These are phyloP conservation scores for Stentor coeruleus DNA, from an alignment of 73 alveolate species.

Conservation along the genomic window DNA sequence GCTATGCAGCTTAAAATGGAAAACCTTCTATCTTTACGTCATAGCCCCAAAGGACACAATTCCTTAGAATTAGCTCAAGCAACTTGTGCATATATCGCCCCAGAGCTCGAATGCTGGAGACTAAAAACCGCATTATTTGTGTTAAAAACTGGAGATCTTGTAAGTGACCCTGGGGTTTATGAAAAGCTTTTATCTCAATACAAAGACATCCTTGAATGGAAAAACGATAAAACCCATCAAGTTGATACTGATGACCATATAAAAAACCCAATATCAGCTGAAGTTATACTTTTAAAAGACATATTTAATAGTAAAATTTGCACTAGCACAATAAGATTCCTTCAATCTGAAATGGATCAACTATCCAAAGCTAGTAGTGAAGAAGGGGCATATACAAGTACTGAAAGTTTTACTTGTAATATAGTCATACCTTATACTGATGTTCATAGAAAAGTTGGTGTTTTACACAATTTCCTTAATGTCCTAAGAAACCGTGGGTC, in stretches of 20 bases:
- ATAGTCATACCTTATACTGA: background rate
- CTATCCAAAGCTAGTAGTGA: background rate
- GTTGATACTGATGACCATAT: background rate
- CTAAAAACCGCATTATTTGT: background rate
- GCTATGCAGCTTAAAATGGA: background rate
- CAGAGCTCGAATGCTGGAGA: slow-evolving; percentile 15
- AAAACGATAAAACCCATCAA: background rate
- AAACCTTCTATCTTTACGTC: background rate
- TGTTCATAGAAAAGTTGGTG: background rate
- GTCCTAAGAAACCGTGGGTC: slow-evolving; percentile 10
- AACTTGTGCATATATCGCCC: background rate
- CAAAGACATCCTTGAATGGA: slow-evolving; percentile 11
- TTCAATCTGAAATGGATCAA: background rate
- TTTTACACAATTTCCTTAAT: background rate
- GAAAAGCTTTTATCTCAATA: slow-evolving; percentile 7
- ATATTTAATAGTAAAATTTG: background rate
- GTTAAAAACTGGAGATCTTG: slow-evolving; percentile 1
- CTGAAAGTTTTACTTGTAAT: slow-evolving; percentile 1
- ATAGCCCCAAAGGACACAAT: background rate
- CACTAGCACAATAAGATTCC: background rate
- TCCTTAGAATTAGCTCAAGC: slow-evolving; percentile 7
- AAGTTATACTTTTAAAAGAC: slow-evolving; percentile 1
- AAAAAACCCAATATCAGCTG: background rate
- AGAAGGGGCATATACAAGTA: background rate
- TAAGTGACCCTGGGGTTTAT: background rate